Conservation (phyloP, 352 stramenopile genomes). For the Pythium chondricola region DNA sequence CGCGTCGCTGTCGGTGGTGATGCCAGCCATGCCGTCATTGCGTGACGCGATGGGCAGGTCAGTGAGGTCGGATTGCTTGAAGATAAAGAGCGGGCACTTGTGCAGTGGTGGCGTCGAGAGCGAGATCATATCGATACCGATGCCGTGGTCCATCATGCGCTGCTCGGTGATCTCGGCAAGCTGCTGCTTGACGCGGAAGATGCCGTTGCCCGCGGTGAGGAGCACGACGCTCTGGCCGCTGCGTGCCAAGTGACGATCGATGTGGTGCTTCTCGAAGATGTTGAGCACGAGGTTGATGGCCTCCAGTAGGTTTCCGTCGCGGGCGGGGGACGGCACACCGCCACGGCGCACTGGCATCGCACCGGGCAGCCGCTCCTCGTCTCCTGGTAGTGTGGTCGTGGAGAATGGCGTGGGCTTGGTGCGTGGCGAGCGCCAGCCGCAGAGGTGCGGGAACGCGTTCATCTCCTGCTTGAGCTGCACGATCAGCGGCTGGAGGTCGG, state of each 20-base stretch:
- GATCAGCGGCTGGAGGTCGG: constrained; percentile 60
- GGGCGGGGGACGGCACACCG: constrained; percentile 56
- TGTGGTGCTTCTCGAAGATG: constrained; percentile 98
- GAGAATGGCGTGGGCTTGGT: neutral
- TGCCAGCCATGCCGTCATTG: constrained; percentile 9
- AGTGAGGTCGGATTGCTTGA: constrained; percentile 74
- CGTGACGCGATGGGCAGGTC: constrained; percentile 16
- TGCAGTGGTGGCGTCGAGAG: constrained; percentile 93
- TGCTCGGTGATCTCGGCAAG: constrained; percentile 97
- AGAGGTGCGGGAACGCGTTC: constrained; percentile 65
- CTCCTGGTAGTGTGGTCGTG: constrained; percentile 6
- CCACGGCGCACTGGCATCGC: constrained; percentile 14
- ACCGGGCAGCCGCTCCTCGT: constrained; percentile 1
- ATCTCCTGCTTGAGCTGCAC: constrained; percentile 75
- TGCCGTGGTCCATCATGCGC: constrained; percentile 99
- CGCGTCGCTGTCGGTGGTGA: constrained; percentile 3
- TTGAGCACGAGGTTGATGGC: constrained; percentile 98
- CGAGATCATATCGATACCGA: constrained; percentile 98
- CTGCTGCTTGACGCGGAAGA: constrained; percentile 95
- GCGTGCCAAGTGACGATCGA: constrained; percentile 93
- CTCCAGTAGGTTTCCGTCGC: constrained; percentile 95
- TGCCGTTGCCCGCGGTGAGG: constrained; percentile 92
- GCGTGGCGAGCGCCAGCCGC: constrained; percentile 47
- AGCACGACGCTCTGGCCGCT: constrained; percentile 96
- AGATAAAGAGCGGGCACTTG: constrained; percentile 97